phyloP scores from a whole-genome alignment of 768 basidiomycete genomes.

The Kwoniella botswanensis region DNA sequence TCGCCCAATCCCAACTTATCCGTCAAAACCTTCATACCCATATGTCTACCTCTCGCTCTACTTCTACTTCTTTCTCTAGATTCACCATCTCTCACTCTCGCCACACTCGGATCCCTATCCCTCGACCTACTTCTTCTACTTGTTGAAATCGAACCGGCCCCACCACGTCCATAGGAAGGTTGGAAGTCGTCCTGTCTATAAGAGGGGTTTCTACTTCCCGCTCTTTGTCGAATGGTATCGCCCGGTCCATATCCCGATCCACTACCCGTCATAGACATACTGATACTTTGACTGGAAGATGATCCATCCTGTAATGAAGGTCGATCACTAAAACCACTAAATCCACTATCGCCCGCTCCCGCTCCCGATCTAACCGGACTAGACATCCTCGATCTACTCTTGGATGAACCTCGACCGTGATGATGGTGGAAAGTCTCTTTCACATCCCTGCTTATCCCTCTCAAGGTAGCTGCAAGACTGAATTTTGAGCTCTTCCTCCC shows the following conservation, averaged over 20 bases:
- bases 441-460: conserved; percentile 53
- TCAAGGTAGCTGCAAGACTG: conserved; percentile 49
- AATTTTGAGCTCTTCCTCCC: conserved; percentile 46
- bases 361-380: conserved; percentile 16
- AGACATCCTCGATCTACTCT: conserved; percentile 24
- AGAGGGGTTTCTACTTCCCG: conserved; percentile 11
- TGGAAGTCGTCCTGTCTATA: conserved; percentile 31
- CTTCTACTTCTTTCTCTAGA: conserved; percentile 46
- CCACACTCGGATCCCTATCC: conserved; percentile 22
- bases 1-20: conserved; percentile 48
- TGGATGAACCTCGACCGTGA: conserved; percentile 27
- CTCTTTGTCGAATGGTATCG: conserved; percentile 10
- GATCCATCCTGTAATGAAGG: conserved; percentile 4
- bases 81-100: conserved; percentile 11
- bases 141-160: conserved; percentile 35
- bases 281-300: conserved; percentile 12
- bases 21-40: conserved; percentile 56
- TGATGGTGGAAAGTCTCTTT: conserved; percentile 43
- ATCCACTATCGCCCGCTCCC: conserved; percentile 6
- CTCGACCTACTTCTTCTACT: conserved; percentile 21
- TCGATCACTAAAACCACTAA: conserved; percentile 7
- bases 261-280: conserved; percentile 16
- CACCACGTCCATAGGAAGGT: conserved; percentile 48
- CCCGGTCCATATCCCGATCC: not conserved
- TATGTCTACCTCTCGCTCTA: conserved; percentile 56